These are phyloP conservation scores for Xylaria scruposa DNA, from an alignment of 495 filamentous ascomycete species.

Conservation along the genomic window DNA sequence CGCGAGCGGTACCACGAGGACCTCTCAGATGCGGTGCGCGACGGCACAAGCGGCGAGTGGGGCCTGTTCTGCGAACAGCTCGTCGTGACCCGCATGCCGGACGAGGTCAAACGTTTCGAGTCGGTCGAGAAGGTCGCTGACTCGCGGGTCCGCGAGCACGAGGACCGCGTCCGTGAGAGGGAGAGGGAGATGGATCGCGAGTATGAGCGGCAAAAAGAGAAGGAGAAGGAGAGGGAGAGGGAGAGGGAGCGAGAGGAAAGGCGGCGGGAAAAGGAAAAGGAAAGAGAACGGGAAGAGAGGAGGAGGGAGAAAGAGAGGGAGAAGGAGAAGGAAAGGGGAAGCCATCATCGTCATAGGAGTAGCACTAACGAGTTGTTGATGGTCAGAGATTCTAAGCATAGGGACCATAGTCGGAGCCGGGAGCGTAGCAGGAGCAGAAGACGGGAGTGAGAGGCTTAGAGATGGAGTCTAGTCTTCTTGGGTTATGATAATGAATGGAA, in stretches of 20 bases:
- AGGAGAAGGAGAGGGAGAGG: conserved; percentile 28
- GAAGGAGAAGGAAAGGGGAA: conserved; percentile 31
- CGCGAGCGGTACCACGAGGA: conserved; percentile 73
- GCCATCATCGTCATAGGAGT: conserved; percentile 23
- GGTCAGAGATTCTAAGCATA: conserved; percentile 37
- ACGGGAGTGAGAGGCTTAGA: conserved; percentile 26
- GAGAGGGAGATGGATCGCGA: conserved; percentile 39
- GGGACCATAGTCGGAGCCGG: conserved; percentile 47
- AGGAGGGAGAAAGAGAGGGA: conserved; percentile 13
- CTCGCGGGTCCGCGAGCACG: conserved; percentile 26
- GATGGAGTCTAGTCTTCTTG: not conserved
- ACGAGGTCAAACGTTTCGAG: conserved; percentile 57
- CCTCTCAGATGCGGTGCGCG: conserved; percentile 65
- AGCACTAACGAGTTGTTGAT: conserved; percentile 34
- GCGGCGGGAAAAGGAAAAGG: conserved; percentile 27
- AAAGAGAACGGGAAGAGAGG: conserved; percentile 28
- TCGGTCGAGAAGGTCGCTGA: conserved; percentile 40
- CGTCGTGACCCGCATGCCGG: conserved; percentile 60
- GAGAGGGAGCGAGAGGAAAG: conserved; percentile 30
- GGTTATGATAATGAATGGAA: not conserved
- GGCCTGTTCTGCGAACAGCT: conserved; percentile 59
- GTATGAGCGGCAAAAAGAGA: conserved; percentile 31
- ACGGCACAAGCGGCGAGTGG: conserved; percentile 59
- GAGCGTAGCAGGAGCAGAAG: conserved; percentile 41
- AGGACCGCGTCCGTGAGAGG: conserved; percentile 40